Evolutionary conservation across 2,329 filamentous ascomycete species (phyloP).

Genomic region (Pseudomassariella vexata): DNA sequence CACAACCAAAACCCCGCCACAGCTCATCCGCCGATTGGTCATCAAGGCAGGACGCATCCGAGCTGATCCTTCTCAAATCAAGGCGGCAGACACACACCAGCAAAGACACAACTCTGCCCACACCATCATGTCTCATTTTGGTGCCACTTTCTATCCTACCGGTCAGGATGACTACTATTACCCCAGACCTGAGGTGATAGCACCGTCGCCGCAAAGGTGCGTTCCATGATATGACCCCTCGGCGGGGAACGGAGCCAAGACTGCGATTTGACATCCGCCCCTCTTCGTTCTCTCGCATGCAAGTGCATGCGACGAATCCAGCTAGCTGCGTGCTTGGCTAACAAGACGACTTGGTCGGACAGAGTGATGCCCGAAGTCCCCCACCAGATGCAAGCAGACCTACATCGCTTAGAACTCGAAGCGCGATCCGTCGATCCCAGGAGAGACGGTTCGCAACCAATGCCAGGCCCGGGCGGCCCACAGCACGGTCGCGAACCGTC

Average conservation of each 20-base stretch:
- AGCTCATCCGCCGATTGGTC: too few species aligned
- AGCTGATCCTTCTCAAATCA: too few species aligned
- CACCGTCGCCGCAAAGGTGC: slow-evolving; percentile 54
- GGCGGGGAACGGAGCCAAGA: too few species aligned
- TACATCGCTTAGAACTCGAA: slow-evolving; percentile 85
- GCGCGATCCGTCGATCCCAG: slow-evolving; percentile 46
- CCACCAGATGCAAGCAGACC: slow-evolving; percentile 91
- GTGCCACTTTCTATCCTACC: slow-evolving; percentile 54
- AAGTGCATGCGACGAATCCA: too few species aligned
- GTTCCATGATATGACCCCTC: too few species aligned
- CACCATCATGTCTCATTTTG: slow-evolving; percentile 42
- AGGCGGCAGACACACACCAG: too few species aligned
- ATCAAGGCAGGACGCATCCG: too few species aligned
- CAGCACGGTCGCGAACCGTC: slow-evolving; percentile 38
- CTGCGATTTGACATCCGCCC: too few species aligned
- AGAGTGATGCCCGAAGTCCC: slow-evolving; percentile 95
- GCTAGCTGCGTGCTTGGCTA: too few species aligned
- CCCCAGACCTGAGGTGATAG: slow-evolving; percentile 56
- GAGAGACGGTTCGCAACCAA: slow-evolving; percentile 22
- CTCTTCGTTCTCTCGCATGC: too few species aligned
- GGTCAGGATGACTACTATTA: slow-evolving; percentile 54
- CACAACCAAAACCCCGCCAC: too few species aligned
- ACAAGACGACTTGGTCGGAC: too few species aligned
- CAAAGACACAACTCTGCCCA: slow-evolving; percentile 28
- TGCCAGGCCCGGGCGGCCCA: slow-evolving; percentile 19